Conservation (phyloP, 148 eudicot species). For the Amaranthus palmeri region DNA sequence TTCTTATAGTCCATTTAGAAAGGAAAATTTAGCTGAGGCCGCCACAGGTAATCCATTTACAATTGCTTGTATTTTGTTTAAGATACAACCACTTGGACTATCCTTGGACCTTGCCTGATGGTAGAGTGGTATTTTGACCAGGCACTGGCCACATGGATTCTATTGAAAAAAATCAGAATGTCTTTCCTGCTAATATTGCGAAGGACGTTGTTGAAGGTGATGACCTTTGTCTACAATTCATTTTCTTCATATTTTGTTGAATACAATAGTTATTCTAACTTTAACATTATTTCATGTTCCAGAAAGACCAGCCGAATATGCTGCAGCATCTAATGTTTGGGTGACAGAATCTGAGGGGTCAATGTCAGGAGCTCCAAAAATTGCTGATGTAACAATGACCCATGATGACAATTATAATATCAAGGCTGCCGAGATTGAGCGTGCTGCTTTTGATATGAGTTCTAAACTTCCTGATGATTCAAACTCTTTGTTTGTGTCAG, state of each 20-base stretch:
- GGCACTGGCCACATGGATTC: constrained; percentile 36
- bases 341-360: constrained; percentile 27
- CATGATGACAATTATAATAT: constrained; percentile 26
- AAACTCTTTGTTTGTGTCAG: constrained; percentile 39
- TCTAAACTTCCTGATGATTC: constrained; percentile 47
- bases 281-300: constrained; percentile 15
- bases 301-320: constrained; percentile 31
- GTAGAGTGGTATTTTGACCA: constrained; percentile 16
- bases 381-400: constrained; percentile 16
- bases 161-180: constrained; percentile 29
- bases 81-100: constrained; percentile 3
- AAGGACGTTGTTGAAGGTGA: constrained; percentile 42
- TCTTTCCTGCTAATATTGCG: constrained; percentile 22
- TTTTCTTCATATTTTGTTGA: neutral
- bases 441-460: constrained; percentile 28
- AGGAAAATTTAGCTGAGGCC: constrained; percentile 46
- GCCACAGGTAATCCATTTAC: constrained; percentile 40
- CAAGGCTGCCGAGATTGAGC: constrained; percentile 29
- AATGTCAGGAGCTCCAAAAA: constrained; percentile 13
- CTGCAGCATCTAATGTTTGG: constrained; percentile 27
- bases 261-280: neutral
- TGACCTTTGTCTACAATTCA: constrained; percentile 9
- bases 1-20: constrained; percentile 44
- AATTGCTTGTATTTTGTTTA: neutral
- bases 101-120: constrained; percentile 1